Evolutionary conservation across 2,329 filamentous ascomycete species (phyloP).

Genomic region (Juglanconis oblonga): DNA sequence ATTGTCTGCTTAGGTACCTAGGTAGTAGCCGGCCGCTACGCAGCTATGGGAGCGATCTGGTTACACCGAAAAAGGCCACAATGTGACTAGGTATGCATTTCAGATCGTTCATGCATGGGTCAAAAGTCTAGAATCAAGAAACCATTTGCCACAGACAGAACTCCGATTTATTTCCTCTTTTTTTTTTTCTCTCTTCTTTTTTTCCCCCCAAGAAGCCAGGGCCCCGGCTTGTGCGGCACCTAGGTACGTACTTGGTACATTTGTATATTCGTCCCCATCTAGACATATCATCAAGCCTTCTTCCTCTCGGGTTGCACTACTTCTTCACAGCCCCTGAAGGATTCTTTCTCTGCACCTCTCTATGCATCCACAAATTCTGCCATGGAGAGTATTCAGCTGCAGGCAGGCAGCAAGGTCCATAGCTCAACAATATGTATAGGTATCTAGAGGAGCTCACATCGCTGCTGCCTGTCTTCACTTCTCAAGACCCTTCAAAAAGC

Average conservation of each 20-base stretch:
- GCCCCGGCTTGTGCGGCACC: not conserved
- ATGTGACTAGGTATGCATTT: not conserved
- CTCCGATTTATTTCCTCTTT: not conserved
- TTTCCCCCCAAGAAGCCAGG: not conserved
- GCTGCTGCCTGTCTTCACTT: not conserved
- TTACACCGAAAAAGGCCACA: not conserved
- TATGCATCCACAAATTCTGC: not conserved
- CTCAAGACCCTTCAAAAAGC: conserved; percentile 39
- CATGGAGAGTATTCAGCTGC: not conserved
- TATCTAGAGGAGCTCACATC: not conserved
- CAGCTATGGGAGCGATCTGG: not conserved
- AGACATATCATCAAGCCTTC: not conserved
- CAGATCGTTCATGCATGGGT: not conserved
- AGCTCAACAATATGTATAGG: not conserved
- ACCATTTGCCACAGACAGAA: too few relatives aligned
- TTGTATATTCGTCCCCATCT: not conserved
- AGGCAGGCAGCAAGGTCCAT: not conserved
- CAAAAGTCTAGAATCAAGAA: not conserved
- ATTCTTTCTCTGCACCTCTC: not conserved
- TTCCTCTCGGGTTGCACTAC: not conserved
- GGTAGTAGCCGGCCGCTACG: not conserved
- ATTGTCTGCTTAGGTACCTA: too few relatives aligned
- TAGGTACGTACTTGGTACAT: not conserved
- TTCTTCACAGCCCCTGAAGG: not conserved
- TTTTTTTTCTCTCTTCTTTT: not conserved